These are phyloP conservation scores for Cercis canadensis DNA, from an alignment of 306 rosid genomes.

Conservation along the genomic window DNA sequence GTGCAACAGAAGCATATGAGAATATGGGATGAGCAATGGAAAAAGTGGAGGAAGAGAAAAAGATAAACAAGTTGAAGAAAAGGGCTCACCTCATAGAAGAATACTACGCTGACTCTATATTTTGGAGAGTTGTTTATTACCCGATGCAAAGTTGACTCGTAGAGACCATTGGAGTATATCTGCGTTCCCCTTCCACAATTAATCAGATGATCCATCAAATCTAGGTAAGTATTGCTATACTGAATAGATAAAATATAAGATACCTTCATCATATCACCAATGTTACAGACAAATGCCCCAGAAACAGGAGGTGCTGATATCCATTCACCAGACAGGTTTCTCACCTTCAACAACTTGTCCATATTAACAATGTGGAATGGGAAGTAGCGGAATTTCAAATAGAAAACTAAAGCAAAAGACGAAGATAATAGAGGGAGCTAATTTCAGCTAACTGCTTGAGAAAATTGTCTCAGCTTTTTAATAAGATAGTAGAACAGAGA, in stretches of 20 bases:
- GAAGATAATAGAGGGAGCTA: background rate
- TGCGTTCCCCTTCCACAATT: slow-evolving; percentile 40
- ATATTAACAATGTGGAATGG: slow-evolving; percentile 10
- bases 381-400: background rate
- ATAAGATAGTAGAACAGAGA: no score
- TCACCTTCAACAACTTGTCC: slow-evolving; percentile 67
- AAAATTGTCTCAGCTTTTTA: background rate
- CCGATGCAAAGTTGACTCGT: slow-evolving; percentile 88
- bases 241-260: slow-evolving; percentile 8
- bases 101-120: slow-evolving; percentile 78
- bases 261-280: slow-evolving; percentile 98
- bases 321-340: slow-evolving; percentile 86
- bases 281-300: slow-evolving; percentile 84
- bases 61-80: background rate
- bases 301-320: slow-evolving; percentile 92
- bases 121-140: slow-evolving; percentile 70
- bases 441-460: background rate
- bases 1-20: slow-evolving; percentile 17
- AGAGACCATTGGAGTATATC: slow-evolving; percentile 92
- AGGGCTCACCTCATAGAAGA: slow-evolving; percentile 76
- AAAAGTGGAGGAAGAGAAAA: slow-evolving; percentile 2
- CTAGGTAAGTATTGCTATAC: background rate
- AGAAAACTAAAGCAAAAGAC: background rate
- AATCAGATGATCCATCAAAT: slow-evolving; percentile 8
- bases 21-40: background rate